These are phyloP conservation scores for Penicillium sp. DNA, from an alignment of 2,329 filamentous ascomycete species.

Conservation along the genomic window DNA sequence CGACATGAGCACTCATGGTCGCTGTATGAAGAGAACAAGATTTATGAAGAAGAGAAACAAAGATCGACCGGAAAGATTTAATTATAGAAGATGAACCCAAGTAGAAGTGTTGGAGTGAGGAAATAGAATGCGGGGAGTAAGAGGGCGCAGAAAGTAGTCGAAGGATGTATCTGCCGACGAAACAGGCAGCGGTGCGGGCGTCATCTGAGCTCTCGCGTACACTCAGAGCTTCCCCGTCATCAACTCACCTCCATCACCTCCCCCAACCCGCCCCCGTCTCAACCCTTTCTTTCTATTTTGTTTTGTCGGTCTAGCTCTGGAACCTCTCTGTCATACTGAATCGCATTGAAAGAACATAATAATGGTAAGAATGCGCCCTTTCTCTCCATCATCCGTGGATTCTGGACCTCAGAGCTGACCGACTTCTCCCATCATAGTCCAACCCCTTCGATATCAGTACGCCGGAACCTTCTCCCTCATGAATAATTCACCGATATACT, in stretches of 20 bases:
- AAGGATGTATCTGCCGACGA: conserved; percentile 18
- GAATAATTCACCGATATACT: conserved; percentile 11
- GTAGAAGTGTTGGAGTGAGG: background rate
- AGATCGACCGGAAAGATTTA: background rate
- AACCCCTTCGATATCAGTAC: conserved; percentile 95
- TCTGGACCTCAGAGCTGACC: conserved; percentile 31
- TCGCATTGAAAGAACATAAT: conserved; percentile 21
- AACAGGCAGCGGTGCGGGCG: conserved; percentile 33
- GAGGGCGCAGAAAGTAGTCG: conserved; percentile 29
- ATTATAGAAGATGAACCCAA: background rate
- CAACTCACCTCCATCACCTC: conserved; percentile 21
- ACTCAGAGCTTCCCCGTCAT: conserved; percentile 31
- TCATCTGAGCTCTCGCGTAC: conserved; percentile 34
- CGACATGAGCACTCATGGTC: conserved; percentile 79
- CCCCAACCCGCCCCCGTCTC: conserved; percentile 18
- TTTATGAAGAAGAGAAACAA: background rate
- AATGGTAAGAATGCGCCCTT: conserved; percentile 23
- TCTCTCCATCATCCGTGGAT: conserved; percentile 12
- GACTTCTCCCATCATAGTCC: conserved; percentile 55
- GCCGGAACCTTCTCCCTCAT: conserved; percentile 27
- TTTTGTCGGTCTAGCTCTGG: conserved; percentile 16
- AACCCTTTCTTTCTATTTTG: conserved; percentile 11
- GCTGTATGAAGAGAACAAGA: conserved; percentile 3
- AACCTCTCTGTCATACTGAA: conserved; percentile 7
- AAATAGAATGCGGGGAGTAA: conserved; percentile 11